These are phyloP conservation scores for Thozetella sp. DNA, from an alignment of 495 filamentous ascomycete genomes.

Conservation along the genomic window DNA sequence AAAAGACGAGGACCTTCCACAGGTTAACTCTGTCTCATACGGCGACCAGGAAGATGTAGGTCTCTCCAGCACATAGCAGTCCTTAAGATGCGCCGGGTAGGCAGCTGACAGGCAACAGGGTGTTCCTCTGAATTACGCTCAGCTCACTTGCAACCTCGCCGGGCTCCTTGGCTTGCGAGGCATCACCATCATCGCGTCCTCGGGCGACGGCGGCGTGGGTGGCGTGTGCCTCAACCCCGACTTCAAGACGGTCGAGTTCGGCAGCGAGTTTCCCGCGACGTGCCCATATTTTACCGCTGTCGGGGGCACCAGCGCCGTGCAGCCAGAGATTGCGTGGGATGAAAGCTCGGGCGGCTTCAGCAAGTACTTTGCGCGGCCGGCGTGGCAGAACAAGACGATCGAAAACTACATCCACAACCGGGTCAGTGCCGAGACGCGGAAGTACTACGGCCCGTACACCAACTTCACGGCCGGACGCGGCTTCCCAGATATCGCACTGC, in stretches of 20 bases:
- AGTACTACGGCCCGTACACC: conserved; percentile 45
- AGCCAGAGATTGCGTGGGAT: conserved; percentile 61
- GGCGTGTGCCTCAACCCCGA: conserved; percentile 67
- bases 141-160: conserved; percentile 65
- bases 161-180: conserved; percentile 71
- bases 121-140: conserved; percentile 63
- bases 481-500: conserved; percentile 72
- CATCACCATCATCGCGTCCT: conserved; percentile 70
- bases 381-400: conserved; percentile 64
- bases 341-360: conserved; percentile 72
- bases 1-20: conserved; percentile 55
- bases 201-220: conserved; percentile 74
- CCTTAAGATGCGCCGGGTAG: background rate
- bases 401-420: conserved; percentile 53
- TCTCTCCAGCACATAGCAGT: background rate
- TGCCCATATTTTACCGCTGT: conserved; percentile 78
- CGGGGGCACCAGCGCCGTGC: conserved; percentile 60
- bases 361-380: conserved; percentile 61
- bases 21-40: conserved; percentile 74
- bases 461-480: conserved; percentile 62
- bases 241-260: conserved; percentile 63
- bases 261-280: conserved; percentile 68
- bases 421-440: conserved; percentile 43
- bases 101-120: conserved; percentile 33
- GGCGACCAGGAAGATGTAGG: conserved; percentile 64